These are phyloP conservation scores for Starmerella cellae DNA, from an alignment of 805 yeast species.

Conservation along the genomic window DNA sequence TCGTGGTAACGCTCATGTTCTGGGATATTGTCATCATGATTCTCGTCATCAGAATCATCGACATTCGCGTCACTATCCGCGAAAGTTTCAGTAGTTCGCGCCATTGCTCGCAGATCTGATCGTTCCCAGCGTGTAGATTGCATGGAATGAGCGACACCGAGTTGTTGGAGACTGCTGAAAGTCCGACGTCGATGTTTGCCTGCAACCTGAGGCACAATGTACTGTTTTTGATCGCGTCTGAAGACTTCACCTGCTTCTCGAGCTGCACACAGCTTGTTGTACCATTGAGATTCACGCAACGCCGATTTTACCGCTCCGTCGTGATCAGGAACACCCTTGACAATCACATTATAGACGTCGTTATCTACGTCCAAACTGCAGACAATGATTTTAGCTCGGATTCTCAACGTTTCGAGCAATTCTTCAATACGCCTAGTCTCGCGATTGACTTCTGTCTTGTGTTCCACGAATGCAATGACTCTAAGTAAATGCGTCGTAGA, in stretches of 20 bases:
- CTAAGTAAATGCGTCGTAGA: conserved; percentile 58
- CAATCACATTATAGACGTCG: conserved; percentile 57
- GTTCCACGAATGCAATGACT: conserved; percentile 83
- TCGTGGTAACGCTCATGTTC: neutral
- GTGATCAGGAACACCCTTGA: conserved; percentile 46
- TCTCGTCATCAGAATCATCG: conserved; percentile 12
- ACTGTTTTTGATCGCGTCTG: conserved; percentile 5
- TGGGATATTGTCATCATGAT: neutral
- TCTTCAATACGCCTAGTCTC: conserved; percentile 52
- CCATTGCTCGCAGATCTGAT: conserved; percentile 6
- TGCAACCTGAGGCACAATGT: conserved; percentile 17
- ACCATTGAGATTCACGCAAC: conserved; percentile 67
- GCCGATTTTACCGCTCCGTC: conserved; percentile 37
- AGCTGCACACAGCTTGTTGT: conserved; percentile 54
- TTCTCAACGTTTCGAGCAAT: conserved; percentile 63
- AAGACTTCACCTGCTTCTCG: conserved; percentile 28
- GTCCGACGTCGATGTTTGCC: conserved; percentile 26
- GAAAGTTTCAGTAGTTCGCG: conserved; percentile 13
- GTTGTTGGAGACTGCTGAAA: conserved; percentile 52
- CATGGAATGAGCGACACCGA: conserved; percentile 72
- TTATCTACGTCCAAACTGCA: conserved; percentile 51
- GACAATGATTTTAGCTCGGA: conserved; percentile 68
- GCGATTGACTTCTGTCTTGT: conserved; percentile 50
- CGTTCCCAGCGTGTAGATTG: conserved; percentile 27
- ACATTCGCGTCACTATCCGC: conserved; percentile 20